Percentiles rank a stretch among this genome's conserved stretches.
phyloP scores from a whole-genome alignment of 805 yeast species.

The Candida boidinii region DNA sequence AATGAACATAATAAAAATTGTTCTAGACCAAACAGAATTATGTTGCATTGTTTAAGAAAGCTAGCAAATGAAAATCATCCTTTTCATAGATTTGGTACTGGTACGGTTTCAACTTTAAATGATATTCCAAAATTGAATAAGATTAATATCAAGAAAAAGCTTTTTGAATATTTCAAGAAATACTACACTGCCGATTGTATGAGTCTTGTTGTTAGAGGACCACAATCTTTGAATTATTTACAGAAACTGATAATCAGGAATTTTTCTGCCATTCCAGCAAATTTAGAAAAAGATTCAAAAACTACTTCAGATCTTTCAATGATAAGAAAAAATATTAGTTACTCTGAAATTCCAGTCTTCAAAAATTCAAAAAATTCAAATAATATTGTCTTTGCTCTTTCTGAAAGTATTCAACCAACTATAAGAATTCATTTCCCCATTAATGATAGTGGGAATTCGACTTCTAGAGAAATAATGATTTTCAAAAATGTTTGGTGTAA shows the following conservation, averaged over 20 bases:
- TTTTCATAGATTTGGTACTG: slow-evolving; percentile 59
- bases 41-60: slow-evolving; percentile 52
- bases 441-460: background rate
- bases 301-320: background rate
- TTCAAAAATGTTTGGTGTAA: slow-evolving; percentile 42
- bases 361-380: background rate
- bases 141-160: slow-evolving; percentile 25
- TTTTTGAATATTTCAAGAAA: slow-evolving; percentile 30
- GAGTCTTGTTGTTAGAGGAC: slow-evolving; percentile 54
- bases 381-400: background rate
- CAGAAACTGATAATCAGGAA: slow-evolving; percentile 39
- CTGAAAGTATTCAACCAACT: slow-evolving; percentile 13
- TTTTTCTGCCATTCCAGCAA: slow-evolving; percentile 29
- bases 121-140: slow-evolving; percentile 25
- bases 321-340: slow-evolving; percentile 2
- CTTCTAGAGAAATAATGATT: slow-evolving; percentile 15
- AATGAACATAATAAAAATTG: slow-evolving; percentile 59
- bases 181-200: slow-evolving; percentile 40
- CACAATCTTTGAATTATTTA: slow-evolving; percentile 53
- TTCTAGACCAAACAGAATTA: slow-evolving; percentile 31
- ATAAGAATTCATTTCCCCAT: slow-evolving; percentile 36
- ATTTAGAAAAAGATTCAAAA: no score
- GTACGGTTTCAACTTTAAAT: slow-evolving; percentile 43
- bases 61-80: slow-evolving; percentile 40
- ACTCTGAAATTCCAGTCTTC: slow-evolving; percentile 1